These are phyloP conservation scores for Sanguinoderma infundibulare DNA, from an alignment of 1,284 basidiomycete genomes.

Conservation along the genomic window DNA sequence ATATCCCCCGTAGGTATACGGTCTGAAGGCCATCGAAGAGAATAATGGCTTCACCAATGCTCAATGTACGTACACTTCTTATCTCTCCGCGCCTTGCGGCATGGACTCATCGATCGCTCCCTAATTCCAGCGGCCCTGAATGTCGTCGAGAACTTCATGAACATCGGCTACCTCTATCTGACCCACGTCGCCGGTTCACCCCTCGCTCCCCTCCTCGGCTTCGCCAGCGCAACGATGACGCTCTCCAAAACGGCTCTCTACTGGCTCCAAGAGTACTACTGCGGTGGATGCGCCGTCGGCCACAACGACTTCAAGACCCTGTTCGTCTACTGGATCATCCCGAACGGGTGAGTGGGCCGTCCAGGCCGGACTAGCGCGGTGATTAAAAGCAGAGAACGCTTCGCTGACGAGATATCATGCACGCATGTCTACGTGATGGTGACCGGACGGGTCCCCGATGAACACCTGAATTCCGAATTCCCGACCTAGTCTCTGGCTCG, in stretches of 20 bases:
- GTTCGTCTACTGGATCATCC: constrained; percentile 72
- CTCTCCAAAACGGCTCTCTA: constrained; percentile 88
- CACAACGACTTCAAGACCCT: constrained; percentile 68
- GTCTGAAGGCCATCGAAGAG: constrained; percentile 60
- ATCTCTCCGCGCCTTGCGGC: not conserved
- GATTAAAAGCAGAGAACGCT: not conserved
- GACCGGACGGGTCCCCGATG: not conserved
- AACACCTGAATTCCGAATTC: not conserved
- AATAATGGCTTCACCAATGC: constrained; percentile 87
- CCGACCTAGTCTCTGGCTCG: constrained; percentile 65
- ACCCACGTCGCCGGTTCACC: constrained; percentile 65
- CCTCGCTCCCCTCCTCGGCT: constrained; percentile 75
- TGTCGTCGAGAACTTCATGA: constrained; percentile 78
- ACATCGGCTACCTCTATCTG: constrained; percentile 77
- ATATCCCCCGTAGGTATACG: constrained; percentile 65
- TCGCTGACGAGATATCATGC: constrained; percentile 1
- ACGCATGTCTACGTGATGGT: not conserved
- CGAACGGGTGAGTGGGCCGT: constrained; percentile 68
- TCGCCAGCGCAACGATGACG: constrained; percentile 76
- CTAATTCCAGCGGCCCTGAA: constrained; percentile 71
- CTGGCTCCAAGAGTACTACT: constrained; percentile 77
- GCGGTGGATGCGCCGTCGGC: constrained; percentile 71
- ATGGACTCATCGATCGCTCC: constrained; percentile 1
- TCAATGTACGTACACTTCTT: constrained; percentile 60
- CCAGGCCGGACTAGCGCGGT: not conserved